Evolutionary conservation across 1,284 basidiomycete genomes (phyloP).

Genomic region (Sanguinoderma infundibulare): DNA sequence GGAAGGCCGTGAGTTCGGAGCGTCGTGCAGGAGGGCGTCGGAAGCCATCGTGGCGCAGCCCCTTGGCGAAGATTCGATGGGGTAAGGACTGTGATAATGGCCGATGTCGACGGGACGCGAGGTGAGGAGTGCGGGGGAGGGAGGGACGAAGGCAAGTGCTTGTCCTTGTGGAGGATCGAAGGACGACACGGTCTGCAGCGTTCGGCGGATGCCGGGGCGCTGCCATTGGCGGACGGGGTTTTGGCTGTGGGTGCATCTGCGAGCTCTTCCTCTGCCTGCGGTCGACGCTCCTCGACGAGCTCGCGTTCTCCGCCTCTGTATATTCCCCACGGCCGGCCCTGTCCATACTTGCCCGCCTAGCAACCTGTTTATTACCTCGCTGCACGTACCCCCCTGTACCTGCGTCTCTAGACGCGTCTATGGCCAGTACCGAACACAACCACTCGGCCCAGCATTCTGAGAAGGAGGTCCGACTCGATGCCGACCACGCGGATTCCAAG

Average conservation of each 20-base stretch:
- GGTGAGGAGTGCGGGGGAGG: background rate
- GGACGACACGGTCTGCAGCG: background rate
- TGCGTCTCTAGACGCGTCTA: conserved; percentile 79
- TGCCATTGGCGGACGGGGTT: conserved; percentile 11
- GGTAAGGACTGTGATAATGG: background rate
- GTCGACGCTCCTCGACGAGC: conserved; percentile 13
- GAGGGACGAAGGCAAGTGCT: background rate
- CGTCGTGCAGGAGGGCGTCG: conserved; percentile 21
- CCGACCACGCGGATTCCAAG: conserved; percentile 18
- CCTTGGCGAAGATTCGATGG: background rate
- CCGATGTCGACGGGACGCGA: background rate
- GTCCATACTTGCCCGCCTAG: background rate
- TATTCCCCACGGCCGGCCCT: conserved; percentile 12
- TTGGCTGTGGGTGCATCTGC: background rate
- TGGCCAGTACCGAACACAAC: conserved; percentile 65
- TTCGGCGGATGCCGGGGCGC: conserved; percentile 8
- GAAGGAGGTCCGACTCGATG: conserved; percentile 37
- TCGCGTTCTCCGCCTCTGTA: conserved; percentile 1
- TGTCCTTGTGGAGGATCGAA: no score
- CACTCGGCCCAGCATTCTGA: conserved; percentile 48
- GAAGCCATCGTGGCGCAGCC: conserved; percentile 13
- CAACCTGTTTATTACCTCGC: conserved; percentile 2
- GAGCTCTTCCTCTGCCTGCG: conserved; percentile 8
- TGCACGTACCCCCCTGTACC: conserved; percentile 14
- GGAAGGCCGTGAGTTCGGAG: conserved; percentile 35